These are phyloP conservation scores for Candida sanyaensis DNA, from an alignment of 1,139 yeast genomes.

Conservation along the genomic window DNA sequence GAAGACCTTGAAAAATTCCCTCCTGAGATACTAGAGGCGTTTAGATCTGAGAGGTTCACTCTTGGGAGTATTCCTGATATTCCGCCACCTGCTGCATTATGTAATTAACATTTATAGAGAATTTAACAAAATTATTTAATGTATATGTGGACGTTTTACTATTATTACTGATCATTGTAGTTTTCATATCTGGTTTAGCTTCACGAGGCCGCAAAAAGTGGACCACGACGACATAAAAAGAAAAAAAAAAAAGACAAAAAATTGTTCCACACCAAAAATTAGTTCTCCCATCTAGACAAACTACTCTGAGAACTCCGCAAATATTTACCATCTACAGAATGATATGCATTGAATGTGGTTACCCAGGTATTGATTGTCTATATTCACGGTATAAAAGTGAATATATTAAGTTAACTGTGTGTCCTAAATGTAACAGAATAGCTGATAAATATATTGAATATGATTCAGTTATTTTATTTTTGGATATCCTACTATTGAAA, in stretches of 20 bases:
- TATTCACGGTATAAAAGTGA: conserved; percentile 75
- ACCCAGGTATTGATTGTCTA: conserved; percentile 57
- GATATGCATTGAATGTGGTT: conserved; percentile 89
- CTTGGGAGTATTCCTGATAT: conserved; percentile 77
- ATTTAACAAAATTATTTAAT: neutral
- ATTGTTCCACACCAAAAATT: neutral
- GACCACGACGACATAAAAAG: neutral
- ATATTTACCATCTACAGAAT: conserved; percentile 29
- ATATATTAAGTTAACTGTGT: conserved; percentile 79
- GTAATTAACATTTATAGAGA: conserved; percentile 7
- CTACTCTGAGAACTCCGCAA: no score
- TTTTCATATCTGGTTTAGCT: neutral
- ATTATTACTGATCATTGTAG: neutral
- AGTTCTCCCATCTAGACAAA: no score
- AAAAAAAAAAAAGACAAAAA: neutral
- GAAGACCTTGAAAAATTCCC: conserved; percentile 36
- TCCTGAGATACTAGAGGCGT: conserved; percentile 46
- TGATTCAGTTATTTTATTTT: conserved; percentile 79
- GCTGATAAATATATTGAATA: conserved; percentile 93
- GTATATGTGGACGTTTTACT: neutral
- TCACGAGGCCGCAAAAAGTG: neutral
- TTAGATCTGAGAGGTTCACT: conserved; percentile 50
- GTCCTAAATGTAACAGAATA: conserved; percentile 67
- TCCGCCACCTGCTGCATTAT: conserved; percentile 63
- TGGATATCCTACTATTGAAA: conserved; percentile 79